Base-by-base conservation (phyloP, 352 stramenopile species). In the Phytophthora capsici region DNA sequence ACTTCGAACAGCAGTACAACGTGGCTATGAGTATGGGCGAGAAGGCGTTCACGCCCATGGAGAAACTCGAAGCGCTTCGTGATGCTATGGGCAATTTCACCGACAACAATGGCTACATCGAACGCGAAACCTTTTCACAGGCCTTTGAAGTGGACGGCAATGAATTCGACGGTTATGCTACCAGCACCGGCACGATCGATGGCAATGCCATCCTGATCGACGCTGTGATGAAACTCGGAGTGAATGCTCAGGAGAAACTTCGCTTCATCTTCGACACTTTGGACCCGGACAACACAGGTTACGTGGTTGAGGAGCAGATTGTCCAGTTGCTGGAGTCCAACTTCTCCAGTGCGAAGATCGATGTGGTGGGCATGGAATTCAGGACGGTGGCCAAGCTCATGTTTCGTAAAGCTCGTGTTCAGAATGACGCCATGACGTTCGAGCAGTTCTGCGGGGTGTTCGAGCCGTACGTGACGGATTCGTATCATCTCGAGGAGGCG, bases 261-360 rank as follows among this genome's bases (percentile, higher is more conserved):
- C 77, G 67, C 25, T 91, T 91, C 66, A 93, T 93, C 54, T 93
- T 93, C 41, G 84, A 93, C 25, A 90, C 80, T 36, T 63, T 93
- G 32, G 82, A 93, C 55, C 63, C 71, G 2, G 66, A 82, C 28
- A 67, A 69, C 44, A 61, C 61, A 12, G 79, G 79, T 10, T 75
- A 63, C 48, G 75, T 93, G 28, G 77, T 84, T 13, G 60, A 78
- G 41, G 69, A 77, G 14, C 84, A 91, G 58, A 59, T 91, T 45
- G 71, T 79, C 22, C 56, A 78, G 51, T 62, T 93, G 25, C 65
- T 93, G 8, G 71, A 77, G 41, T 74, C 76, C 34, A 93, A 91
- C 66, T 93, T 93, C 40, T 75, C 84, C n/a, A 70, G 53, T 37
- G 83, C 82, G 45, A 89, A 89, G 68, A 77, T 93, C 49, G 74